Conservation (phyloP, 2,329 filamentous ascomycete species). For the Aaosphaeria pasadenensis region DNA sequence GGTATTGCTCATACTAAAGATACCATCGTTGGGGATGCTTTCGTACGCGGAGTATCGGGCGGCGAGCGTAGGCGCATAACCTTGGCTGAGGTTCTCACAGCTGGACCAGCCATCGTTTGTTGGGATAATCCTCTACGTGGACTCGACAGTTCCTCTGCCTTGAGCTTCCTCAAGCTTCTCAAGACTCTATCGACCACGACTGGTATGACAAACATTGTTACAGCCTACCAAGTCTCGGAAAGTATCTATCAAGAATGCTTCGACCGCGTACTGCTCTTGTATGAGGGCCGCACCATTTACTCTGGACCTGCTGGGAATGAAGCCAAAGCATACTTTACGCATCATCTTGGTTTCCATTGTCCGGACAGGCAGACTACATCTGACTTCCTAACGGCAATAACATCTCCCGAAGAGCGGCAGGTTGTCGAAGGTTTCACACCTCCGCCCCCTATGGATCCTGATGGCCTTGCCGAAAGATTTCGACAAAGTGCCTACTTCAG, state of each 20-base stretch:
- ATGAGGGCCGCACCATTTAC: too few relatives aligned
- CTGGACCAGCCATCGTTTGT: constrained; percentile 7
- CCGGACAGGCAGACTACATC: background rate
- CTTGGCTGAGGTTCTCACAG: background rate
- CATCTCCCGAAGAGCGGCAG: constrained; percentile 50
- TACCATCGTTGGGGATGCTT: constrained; percentile 68
- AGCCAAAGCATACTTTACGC: background rate
- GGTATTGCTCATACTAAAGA: constrained; percentile 61
- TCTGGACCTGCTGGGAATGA: background rate
- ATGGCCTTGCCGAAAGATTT: too few relatives aligned
- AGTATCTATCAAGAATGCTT: constrained; percentile 53
- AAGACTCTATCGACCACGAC: constrained; percentile 49
- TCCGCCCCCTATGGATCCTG: too few relatives aligned
- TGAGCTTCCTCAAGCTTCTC: constrained; percentile 56
- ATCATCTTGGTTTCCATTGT: background rate
- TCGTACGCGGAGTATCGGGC: constrained; percentile 63
- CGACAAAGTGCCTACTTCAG: too few relatives aligned
- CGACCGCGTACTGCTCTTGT: constrained; percentile 42
- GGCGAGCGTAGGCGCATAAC: constrained; percentile 69
- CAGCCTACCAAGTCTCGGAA: constrained; percentile 53
- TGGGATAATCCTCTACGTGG: constrained; percentile 54
- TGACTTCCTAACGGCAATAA: constrained; percentile 43
- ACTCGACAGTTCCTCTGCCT: constrained; percentile 39
- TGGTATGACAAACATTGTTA: constrained; percentile 52
- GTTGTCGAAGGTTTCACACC: too few relatives aligned